Evolutionary conservation across 2,329 filamentous ascomycete genomes (phyloP).

Genomic region (Paraconiothyrium brasiliense): DNA sequence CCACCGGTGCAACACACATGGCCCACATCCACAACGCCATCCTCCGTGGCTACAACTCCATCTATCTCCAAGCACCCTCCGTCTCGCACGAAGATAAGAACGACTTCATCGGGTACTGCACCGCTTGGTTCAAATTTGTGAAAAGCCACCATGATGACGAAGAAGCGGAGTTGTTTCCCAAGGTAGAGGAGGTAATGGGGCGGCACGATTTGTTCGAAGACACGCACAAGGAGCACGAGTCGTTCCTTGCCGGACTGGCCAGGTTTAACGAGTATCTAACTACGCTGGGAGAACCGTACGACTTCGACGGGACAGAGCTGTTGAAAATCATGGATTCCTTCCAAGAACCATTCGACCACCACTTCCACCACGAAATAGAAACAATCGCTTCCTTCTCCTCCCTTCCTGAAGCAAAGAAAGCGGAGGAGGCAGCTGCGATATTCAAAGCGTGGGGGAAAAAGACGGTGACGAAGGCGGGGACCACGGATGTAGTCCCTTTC

Average conservation of each 20-base stretch:
- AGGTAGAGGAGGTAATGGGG: constrained; percentile 41
- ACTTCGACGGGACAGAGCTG: constrained; percentile 37
- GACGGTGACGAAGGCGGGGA: constrained; percentile 69
- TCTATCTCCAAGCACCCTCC: constrained; percentile 50
- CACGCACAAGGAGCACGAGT: constrained; percentile 47
- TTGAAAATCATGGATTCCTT: constrained; percentile 39
- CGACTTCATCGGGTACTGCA: constrained; percentile 48
- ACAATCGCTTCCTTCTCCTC: constrained; percentile 49
- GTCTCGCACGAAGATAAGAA: constrained; percentile 41
- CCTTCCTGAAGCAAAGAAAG: constrained; percentile 62
- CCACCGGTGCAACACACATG: constrained; percentile 48
- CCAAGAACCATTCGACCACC: constrained; percentile 36
- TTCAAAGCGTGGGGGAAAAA: constrained; percentile 71
- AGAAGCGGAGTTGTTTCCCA: constrained; percentile 47
- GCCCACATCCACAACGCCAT: constrained; percentile 53
- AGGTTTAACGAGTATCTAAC: constrained; percentile 37
- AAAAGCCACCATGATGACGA: constrained; percentile 51
- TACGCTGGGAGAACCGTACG: constrained; percentile 26
- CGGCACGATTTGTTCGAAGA: constrained; percentile 40
- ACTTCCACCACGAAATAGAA: constrained; percentile 48
- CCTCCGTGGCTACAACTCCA: constrained; percentile 52
- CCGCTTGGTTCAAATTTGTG: constrained; percentile 47
- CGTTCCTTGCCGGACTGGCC: constrained; percentile 39
- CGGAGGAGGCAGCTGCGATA: constrained; percentile 57
- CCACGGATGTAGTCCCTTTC: constrained; percentile 69